Evolutionary conservation across 2,329 filamentous ascomycete genomes (phyloP), one percentile per base, ranked within the genome.

Genomic region (Claviceps sp.): DNA sequence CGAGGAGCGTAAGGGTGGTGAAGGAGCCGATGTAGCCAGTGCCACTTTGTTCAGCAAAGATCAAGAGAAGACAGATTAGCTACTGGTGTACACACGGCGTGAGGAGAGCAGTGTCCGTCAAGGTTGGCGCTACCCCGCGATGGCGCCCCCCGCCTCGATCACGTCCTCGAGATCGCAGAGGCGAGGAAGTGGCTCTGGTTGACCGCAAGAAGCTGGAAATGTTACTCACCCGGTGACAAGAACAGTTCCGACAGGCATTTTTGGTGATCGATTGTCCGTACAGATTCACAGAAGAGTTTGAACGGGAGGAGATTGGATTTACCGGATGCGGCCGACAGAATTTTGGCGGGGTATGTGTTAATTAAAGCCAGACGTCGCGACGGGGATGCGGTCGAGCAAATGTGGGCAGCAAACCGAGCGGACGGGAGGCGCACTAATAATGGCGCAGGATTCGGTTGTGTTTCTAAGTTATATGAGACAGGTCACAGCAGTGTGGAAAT

Each of bases 21-120:
- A 97, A 97, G 49, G 91, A 97, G 68, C 93, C 93, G 71, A 98
- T 98, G 78, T 98, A 98, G 74, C 93, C 93, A 59, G 90, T 95
- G 65, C 93, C 93, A 79, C 93, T 54, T 46, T 47, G 43, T 47
- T 22, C 18, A 16, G 9, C 16, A 22, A 24, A 38, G 38, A n/a
- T 34, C 9, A 34, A 6, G 61, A 60, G 38, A 41, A 47, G 47
- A 38, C 22, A 45, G 48, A 55, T 64, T 54, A 63, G 61, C 55
- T 30, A 18, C 41, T 24, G 40, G 22, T 26, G 40, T 22, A 34
- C 14, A 48, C n/a, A 44, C n/a, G 24, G 14, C 26, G 8, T 24
- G 9, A 18, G 26, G 24, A 26, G 16, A 11, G 3, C 44, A 51
- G 45, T 14, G 16, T 18, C 18, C 38, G n/a, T 45, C 34, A 34